Evolutionary conservation across 2,329 filamentous ascomycete genomes (phyloP).

Genomic region (Calonectria fujianensis): DNA sequence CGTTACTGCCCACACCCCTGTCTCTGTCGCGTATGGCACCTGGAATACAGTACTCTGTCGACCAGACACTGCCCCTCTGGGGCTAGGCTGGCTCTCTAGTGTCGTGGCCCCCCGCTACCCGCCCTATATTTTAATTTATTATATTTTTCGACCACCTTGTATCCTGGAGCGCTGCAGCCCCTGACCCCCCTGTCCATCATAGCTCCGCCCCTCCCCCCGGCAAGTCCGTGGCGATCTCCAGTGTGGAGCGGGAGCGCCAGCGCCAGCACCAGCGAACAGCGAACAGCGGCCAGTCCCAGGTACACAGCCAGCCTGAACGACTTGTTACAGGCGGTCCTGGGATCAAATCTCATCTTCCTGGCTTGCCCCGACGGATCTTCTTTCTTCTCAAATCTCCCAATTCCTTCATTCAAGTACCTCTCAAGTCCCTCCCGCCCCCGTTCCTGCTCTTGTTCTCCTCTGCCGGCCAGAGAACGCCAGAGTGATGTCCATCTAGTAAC

Average conservation of each 20-base stretch:
- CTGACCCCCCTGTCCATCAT: conserved; percentile 49
- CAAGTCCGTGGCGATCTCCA: conserved; percentile 53
- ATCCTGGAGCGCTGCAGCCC: conserved; percentile 28
- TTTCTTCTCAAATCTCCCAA: conserved; percentile 31
- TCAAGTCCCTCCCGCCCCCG: conserved; percentile 20
- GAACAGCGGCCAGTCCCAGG: conserved; percentile 42
- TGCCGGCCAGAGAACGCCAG: conserved; percentile 55
- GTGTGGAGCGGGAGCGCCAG: conserved; percentile 51
- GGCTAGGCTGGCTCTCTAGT: conserved; percentile 23
- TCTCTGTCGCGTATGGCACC: conserved; percentile 25
- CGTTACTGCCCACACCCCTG: conserved; percentile 24
- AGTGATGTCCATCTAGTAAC: conserved; percentile 56
- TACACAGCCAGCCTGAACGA: conserved; percentile 47
- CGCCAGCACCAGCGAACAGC: conserved; percentile 33
- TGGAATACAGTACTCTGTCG: conserved; percentile 22
- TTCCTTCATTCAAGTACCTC: conserved; percentile 35
- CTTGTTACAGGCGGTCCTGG: conserved; percentile 42
- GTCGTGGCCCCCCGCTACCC: conserved; percentile 12
- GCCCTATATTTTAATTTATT: conserved; percentile 29
- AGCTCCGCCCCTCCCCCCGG: conserved; percentile 45
- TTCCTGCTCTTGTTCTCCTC: conserved; percentile 46
- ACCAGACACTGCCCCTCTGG: conserved; percentile 29
- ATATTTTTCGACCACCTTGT: conserved; percentile 7
- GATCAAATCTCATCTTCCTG: conserved; percentile 37
- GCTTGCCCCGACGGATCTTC: conserved; percentile 26